phyloP scores from a whole-genome alignment of 441 rosid species.

The Breynia disticha region DNA sequence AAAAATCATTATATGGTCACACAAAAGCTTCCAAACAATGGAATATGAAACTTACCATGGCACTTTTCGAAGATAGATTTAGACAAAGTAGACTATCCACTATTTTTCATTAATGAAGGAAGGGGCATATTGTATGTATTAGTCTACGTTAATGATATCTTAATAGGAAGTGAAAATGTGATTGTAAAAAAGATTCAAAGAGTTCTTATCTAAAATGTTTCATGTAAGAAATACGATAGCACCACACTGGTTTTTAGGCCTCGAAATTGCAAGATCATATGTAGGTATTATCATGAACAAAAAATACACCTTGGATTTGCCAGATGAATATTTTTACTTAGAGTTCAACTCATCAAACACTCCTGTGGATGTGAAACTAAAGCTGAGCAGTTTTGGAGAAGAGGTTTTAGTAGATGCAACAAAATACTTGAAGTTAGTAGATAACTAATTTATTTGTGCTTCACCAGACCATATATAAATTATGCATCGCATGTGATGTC shows the following conservation, averaged over 20 bases:
- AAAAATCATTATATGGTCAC: background rate
- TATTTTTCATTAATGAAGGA: background rate
- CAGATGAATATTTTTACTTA: background rate
- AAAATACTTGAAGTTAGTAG: background rate
- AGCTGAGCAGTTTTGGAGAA: background rate
- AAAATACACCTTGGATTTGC: background rate
- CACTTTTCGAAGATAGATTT: background rate
- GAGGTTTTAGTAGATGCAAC: background rate
- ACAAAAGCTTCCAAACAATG: background rate
- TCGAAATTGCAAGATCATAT: background rate
- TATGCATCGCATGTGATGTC: background rate
- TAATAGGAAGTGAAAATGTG: background rate
- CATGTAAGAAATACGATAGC: background rate
- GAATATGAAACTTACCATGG: background rate
- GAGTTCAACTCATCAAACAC: background rate
- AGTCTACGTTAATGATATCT: background rate
- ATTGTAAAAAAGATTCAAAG: background rate
- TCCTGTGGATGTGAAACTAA: background rate
- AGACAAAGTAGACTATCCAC: background rate
- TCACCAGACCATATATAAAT: background rate
- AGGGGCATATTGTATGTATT: background rate
- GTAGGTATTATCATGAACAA: background rate
- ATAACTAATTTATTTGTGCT: background rate
- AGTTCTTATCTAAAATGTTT: background rate
- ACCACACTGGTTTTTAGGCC: background rate